phyloP scores from a whole-genome alignment of 768 basidiomycete genomes.

The Tylopilus intermedius region DNA sequence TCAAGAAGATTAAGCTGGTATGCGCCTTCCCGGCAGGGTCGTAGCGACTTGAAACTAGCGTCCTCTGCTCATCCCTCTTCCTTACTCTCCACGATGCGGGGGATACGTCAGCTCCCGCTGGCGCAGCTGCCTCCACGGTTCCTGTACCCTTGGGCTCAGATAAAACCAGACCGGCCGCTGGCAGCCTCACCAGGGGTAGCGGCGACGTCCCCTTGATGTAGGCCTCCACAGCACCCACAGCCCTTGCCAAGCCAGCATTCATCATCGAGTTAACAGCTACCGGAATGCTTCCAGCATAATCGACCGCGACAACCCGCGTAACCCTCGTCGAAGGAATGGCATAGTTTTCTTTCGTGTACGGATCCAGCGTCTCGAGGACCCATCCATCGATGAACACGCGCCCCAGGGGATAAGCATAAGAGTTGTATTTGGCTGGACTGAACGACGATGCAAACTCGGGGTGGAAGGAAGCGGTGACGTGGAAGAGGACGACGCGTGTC shows the following conservation, averaged over 20 bases:
- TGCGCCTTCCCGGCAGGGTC: constrained; percentile 48
- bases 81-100: constrained; percentile 52
- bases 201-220: constrained; percentile 64
- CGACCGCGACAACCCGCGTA: constrained; percentile 77
- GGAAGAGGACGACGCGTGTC: constrained; percentile 65
- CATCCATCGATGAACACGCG: constrained; percentile 87
- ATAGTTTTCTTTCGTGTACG: constrained; percentile 90
- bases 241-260: constrained; percentile 70
- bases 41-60: constrained; percentile 54
- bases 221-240: constrained; percentile 68
- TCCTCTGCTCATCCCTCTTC: constrained; percentile 54
- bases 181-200: constrained; percentile 64
- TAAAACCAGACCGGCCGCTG: constrained; percentile 57
- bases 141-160: constrained; percentile 40
- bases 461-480: constrained; percentile 78
- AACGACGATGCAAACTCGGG: constrained; percentile 58
- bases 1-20: constrained; percentile 46
- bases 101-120: constrained; percentile 25
- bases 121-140: constrained; percentile 33
- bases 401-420: constrained; percentile 68
- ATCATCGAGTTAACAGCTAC: constrained; percentile 80
- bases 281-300: constrained; percentile 83
- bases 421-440: constrained; percentile 67
- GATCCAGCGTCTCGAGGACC: constrained; percentile 94
- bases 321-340: constrained; percentile 90